Evolutionary conservation across 164 flowering plant genomes (phyloP).

Genomic region (Stephania yunnanensis): DNA sequence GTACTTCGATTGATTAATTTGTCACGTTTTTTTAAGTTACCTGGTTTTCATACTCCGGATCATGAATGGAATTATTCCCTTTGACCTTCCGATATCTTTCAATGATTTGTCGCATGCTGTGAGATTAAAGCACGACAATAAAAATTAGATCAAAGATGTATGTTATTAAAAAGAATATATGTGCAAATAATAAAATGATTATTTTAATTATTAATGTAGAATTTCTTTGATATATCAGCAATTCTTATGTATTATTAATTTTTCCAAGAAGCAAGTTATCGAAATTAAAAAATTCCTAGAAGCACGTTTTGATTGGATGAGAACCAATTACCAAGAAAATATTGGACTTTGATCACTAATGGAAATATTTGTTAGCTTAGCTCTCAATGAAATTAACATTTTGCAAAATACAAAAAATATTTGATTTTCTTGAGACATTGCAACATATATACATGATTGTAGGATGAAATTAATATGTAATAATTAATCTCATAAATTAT

Average conservation of each 20-base stretch:
- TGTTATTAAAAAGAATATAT: background rate
- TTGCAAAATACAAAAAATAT: no score
- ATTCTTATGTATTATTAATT: no score
- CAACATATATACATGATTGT: no score
- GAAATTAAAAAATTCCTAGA: background rate
- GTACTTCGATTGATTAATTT: no score
- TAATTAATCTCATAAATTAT: no score
- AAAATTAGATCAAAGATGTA: background rate
- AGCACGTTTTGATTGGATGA: background rate
- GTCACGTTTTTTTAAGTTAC: constrained; percentile 7
- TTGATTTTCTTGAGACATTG: no score
- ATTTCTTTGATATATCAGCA: no score
- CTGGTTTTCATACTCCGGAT: constrained; percentile 27
- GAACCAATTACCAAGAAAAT: background rate
- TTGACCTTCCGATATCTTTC: constrained; percentile 25
- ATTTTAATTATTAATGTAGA: no score
- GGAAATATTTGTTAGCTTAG: background rate
- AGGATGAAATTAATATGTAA: no score
- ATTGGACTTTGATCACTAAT: background rate
- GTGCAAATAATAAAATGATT: no score
- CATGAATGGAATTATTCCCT: constrained; percentile 16
- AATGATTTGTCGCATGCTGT: constrained; percentile 36
- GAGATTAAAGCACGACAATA: background rate
- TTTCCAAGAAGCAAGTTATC: no score
- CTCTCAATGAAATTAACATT: no score